Base-by-base conservation (phyloP, 306 rosid genomes). In the Alnus rubra region DNA sequence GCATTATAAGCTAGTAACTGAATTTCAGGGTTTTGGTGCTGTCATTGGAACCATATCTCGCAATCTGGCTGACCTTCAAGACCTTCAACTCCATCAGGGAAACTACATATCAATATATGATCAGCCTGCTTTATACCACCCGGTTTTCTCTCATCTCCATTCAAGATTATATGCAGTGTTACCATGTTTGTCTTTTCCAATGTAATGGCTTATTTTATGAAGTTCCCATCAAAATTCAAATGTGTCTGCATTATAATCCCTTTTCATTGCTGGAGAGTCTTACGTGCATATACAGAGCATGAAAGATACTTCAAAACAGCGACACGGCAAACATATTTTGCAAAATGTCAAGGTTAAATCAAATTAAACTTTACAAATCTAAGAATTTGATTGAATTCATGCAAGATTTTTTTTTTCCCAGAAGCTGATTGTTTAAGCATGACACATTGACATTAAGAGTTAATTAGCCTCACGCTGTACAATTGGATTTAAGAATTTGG, bases 11-110 rank as follows among this genome's bases (percentile, higher is more conserved):
- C 48, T 65, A 37, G 71, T 65, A 35, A 67, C 28, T 67, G 51
- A 39, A 37, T 55, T 86, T 72, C 84, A 96, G 99, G 99, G 99
- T 30, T 23, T 96, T 48, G 91, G 96, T 72, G 99, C 99, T 76
- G 99, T 96, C 81, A 97, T 92, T 69, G 99, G 99, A 86, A 94
- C 99, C 81, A 65, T 96, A 82, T 93, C 98, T 52, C 98, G 92
- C 62, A 96, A 96, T 87, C 97, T n/a, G 2, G 31, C 72, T 8
- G 72, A 67, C 49, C 70, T 96, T 86, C 99, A 96, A 74, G 98
- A 91, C 76, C 99, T 96, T 80, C 98, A 91, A 83, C 93, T 89
- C 73, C 94, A 94, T 74, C 97, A 91, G 55, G 99, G 98, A 82
- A 93, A 94, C 82, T 92, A 91, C 87, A 86, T 93, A 74, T 96